These are phyloP conservation scores for Gypsophila paniculata DNA, from an alignment of 179 eudicot genomes.

Conservation along the genomic window DNA sequence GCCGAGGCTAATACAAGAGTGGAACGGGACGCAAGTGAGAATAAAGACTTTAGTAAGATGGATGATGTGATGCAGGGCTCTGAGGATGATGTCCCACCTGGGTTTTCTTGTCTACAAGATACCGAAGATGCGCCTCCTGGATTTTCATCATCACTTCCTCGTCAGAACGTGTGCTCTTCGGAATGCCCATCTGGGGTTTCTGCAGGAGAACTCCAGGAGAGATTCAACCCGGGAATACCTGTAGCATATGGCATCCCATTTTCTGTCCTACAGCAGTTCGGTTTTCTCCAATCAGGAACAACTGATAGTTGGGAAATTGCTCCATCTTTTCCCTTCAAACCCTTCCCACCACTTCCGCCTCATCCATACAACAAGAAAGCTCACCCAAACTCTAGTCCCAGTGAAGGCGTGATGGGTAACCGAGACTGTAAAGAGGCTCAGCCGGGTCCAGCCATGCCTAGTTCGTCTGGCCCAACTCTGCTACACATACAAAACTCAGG, in stretches of 20 bases:
- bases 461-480: slow-evolving; percentile 31
- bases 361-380: slow-evolving; percentile 34
- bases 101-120: slow-evolving; percentile 37
- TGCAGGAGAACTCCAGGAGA: slow-evolving; percentile 45
- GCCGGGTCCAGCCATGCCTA: slow-evolving; percentile 39
- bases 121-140: slow-evolving; percentile 25
- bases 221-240: slow-evolving; percentile 46
- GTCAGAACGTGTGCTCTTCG: slow-evolving; percentile 11
- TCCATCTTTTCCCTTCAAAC: slow-evolving; percentile 71
- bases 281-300: slow-evolving; percentile 37
- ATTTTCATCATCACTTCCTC: slow-evolving; percentile 26
- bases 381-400: slow-evolving; percentile 15
- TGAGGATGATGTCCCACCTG: slow-evolving; percentile 69
- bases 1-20: slow-evolving; percentile 19
- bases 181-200: slow-evolving; percentile 30
- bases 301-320: slow-evolving; percentile 58
- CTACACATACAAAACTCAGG: slow-evolving; percentile 19
- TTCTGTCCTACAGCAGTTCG: slow-evolving; percentile 46
- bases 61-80: slow-evolving; percentile 29
- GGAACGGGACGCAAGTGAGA: slow-evolving; percentile 3
- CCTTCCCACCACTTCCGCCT: slow-evolving; percentile 83
- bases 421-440: slow-evolving; percentile 12
- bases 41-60: slow-evolving; percentile 11
- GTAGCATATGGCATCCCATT: slow-evolving; percentile 72
- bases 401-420: slow-evolving; percentile 5